phyloP scores from a whole-genome alignment of 176 grass and related monocot genomes.

The Oropetium thomaeum region DNA sequence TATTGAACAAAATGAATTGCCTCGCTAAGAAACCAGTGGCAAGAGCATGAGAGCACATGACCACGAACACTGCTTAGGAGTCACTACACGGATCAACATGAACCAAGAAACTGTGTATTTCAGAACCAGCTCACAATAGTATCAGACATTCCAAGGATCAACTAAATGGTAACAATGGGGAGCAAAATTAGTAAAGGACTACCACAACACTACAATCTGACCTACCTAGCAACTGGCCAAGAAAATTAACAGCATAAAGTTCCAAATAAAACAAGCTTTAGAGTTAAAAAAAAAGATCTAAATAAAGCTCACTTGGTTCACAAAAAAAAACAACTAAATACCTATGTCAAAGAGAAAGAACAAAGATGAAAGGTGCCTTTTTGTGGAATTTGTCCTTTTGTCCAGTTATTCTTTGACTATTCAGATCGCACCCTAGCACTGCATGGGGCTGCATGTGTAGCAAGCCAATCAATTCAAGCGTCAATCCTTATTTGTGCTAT shows the following conservation, averaged over 20 bases:
- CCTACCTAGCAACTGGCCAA: background rate
- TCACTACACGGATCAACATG: conserved; percentile 7
- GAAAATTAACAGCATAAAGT: background rate
- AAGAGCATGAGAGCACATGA: background rate
- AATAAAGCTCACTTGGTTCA: background rate
- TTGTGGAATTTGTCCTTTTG: background rate
- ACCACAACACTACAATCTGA: background rate
- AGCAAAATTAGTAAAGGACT: background rate
- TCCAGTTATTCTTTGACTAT: background rate
- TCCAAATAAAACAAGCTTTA: no score
- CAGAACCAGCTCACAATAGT: background rate
- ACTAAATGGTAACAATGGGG: background rate
- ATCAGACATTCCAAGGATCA: background rate
- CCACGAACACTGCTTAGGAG: background rate
- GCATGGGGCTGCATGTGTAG: background rate
- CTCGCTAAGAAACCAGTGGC: background rate
- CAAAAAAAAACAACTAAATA: background rate
- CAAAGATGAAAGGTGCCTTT: background rate
- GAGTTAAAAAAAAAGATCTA: no score
- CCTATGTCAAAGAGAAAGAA: background rate
- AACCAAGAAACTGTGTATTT: no score
- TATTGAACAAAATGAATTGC: background rate
- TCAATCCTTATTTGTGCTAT: background rate
- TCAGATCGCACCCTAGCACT: background rate
- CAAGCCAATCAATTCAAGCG: background rate